phyloP scores from a whole-genome alignment of 2,329 filamentous ascomycete species.

The Paraphoma sp. region DNA sequence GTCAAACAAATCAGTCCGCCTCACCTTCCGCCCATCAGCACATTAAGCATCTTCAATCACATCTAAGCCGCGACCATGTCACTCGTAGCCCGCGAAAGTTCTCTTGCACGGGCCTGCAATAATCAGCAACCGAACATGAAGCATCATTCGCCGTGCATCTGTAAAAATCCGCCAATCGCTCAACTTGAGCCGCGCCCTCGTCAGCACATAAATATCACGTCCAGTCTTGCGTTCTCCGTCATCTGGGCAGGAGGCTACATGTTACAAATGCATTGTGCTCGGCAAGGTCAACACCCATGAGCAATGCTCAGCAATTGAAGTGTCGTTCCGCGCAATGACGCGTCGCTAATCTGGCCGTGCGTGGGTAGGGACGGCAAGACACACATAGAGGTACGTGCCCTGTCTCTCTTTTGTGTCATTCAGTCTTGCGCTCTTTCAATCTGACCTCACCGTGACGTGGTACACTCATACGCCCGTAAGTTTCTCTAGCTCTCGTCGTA shows the following conservation, averaged over 20 bases:
- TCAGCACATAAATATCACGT: not conserved
- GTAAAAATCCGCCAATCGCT: constrained; percentile 18
- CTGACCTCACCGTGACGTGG: not conserved
- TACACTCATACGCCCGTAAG: too few species aligned
- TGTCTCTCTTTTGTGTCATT: constrained; percentile 25
- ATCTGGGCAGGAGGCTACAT: not conserved
- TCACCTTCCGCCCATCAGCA: constrained; percentile 42
- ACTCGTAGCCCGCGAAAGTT: constrained; percentile 32
- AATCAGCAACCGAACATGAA: constrained; percentile 27
- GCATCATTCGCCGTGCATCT: constrained; percentile 28
- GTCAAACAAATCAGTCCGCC: constrained; percentile 46
- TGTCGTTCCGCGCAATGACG: not conserved
- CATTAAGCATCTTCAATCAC: constrained; percentile 44
- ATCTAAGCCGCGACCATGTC: constrained; percentile 37
- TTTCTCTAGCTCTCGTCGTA: too few species aligned
- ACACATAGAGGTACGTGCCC: constrained; percentile 37
- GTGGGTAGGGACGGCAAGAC: constrained; percentile 16
- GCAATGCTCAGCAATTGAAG: not conserved
- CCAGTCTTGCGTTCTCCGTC: not conserved
- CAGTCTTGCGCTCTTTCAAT: constrained; percentile 10
- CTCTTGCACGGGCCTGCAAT: constrained; percentile 30
- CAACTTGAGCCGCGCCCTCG: constrained; percentile 1
- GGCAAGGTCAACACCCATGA: constrained; percentile 14
- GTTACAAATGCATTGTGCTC: not conserved
- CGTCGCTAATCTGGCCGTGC: not conserved